These are phyloP conservation scores for Gossypium laxum DNA, from an alignment of 441 rosid genomes.

Conservation along the genomic window DNA sequence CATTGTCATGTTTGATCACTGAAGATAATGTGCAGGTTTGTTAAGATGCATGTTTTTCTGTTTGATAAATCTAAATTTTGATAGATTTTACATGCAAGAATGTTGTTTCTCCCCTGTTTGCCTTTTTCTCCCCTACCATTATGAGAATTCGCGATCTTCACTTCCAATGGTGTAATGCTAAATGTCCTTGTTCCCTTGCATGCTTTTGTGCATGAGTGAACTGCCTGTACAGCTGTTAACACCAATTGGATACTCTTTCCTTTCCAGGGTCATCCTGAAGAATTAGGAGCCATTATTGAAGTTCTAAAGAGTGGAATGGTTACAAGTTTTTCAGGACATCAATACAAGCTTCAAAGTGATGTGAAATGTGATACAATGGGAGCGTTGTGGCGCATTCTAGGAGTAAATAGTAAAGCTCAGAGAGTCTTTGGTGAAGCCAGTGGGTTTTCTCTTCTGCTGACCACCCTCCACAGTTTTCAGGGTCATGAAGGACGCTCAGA, in stretches of 20 bases:
- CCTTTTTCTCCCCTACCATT: neutral
- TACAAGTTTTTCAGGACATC: constrained; percentile 80
- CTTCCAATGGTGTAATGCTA: neutral
- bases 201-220: constrained; percentile 5
- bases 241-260: neutral
- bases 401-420: constrained; percentile 75
- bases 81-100: constrained; percentile 7
- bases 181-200: neutral
- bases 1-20: constrained; percentile 82
- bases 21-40: constrained; percentile 87
- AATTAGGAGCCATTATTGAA: constrained; percentile 81
- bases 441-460: constrained; percentile 94
- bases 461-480: constrained; percentile 87
- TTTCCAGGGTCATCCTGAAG: constrained; percentile 81
- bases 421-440: constrained; percentile 93
- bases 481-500: constrained; percentile 51
- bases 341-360: constrained; percentile 78
- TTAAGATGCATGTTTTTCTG: constrained; percentile 11
- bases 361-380: constrained; percentile 99
- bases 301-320: constrained; percentile 97
- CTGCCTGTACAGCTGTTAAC: neutral
- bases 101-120: neutral
- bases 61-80: constrained; percentile 12
- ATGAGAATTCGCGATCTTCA: neutral
- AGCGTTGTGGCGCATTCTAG: constrained; percentile 90